These are phyloP conservation scores for Wickerhamomyces chambardii DNA, from an alignment of 805 yeast genomes.

Conservation along the genomic window DNA sequence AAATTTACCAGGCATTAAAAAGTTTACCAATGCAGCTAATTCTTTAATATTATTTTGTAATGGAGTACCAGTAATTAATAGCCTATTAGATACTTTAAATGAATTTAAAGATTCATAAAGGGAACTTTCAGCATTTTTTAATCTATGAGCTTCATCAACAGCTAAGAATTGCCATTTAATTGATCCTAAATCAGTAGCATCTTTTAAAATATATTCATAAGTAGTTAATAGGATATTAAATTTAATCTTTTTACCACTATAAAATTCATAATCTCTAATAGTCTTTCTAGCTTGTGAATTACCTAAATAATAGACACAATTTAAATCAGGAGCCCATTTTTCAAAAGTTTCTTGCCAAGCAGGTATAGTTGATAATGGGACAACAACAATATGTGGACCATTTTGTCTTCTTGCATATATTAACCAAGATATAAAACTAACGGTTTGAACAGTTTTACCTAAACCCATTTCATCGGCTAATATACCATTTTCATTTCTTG, in stretches of 20 bases:
- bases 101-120: conserved; percentile 80
- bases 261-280: conserved; percentile 82
- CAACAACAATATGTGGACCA: conserved; percentile 96
- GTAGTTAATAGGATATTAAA: conserved; percentile 92
- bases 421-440: conserved; percentile 89
- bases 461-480: conserved; percentile 98
- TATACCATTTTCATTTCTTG: conserved; percentile 94
- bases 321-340: conserved; percentile 94
- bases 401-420: conserved; percentile 92
- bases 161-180: conserved; percentile 95
- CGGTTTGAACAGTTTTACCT: conserved; percentile 97
- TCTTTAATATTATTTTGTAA: conserved; percentile 93
- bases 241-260: conserved; percentile 65
- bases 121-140: conserved; percentile 91
- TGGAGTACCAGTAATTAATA: conserved; percentile 96
- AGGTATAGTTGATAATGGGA: conserved; percentile 91
- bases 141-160: conserved; percentile 96
- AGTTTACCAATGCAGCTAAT: conserved; percentile 88
- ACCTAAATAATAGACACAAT: conserved; percentile 89
- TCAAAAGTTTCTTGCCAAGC: conserved; percentile 99
- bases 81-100: conserved; percentile 75
- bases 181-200: conserved; percentile 67
- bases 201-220: conserved; percentile 92
- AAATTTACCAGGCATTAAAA: conserved; percentile 92
- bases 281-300: conserved; percentile 78